phyloP scores from a whole-genome alignment of 2,329 filamentous ascomycete genomes.

The Coniochaeta ligniaria region DNA sequence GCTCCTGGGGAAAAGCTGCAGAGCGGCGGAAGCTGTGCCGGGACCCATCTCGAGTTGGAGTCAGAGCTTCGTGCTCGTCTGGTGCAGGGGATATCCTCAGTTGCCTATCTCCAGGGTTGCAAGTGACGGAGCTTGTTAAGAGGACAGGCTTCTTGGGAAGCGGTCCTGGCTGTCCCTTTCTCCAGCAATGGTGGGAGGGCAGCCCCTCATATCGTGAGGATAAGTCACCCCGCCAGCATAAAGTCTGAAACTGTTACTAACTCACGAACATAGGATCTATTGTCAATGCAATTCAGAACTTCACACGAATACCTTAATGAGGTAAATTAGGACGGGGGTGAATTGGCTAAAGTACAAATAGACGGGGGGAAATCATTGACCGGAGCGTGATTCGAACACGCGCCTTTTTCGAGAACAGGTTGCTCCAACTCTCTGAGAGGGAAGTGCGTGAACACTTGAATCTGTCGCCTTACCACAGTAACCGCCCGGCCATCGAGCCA shows the following conservation, averaged over 20 bases:
- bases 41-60: slow-evolving; percentile 90
- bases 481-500: not conserved
- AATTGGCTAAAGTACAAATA: no score
- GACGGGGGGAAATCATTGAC: not conserved
- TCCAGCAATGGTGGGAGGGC: slow-evolving; percentile 43
- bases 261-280: not conserved
- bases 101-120: slow-evolving; percentile 4
- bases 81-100: slow-evolving; percentile 24
- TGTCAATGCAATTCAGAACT: not conserved
- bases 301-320: no score
- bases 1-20: slow-evolving; percentile 7
- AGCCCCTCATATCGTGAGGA: slow-evolving; percentile 39
- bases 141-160: slow-evolving; percentile 28
- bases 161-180: slow-evolving; percentile 41
- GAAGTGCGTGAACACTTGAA: not conserved
- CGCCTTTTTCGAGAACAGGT: not conserved
- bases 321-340: no score
- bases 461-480: not conserved
- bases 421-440: not conserved
- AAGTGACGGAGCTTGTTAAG: slow-evolving; percentile 15
- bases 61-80: slow-evolving; percentile 93
- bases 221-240: slow-evolving; percentile 31
- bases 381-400: not conserved
- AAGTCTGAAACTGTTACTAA: not conserved
- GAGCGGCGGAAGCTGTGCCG: slow-evolving; percentile 26